Base-by-base conservation (phyloP, 1,284 basidiomycete species). In the Laetiporus sulphureus region DNA sequence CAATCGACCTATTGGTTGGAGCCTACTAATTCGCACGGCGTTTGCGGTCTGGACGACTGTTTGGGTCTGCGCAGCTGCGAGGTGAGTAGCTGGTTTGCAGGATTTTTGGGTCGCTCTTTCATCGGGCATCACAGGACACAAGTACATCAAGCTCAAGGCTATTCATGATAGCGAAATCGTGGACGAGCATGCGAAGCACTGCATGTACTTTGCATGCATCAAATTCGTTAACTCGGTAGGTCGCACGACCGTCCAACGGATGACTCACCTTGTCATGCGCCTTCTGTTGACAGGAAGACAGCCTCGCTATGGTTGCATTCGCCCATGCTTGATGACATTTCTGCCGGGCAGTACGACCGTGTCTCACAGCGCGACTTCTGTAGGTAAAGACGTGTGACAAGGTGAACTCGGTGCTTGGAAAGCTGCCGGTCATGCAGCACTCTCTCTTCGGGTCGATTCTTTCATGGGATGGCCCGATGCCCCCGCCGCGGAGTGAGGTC, bases 31-130 rank as follows among this genome's bases (percentile, higher is more conserved):
- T 96, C 92, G 6, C 95, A 98, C 62, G 95, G 95, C 1, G 96
- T 98, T 0, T 99, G 95, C 91, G 96, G 96, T 1, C 68, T 99
- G 39, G 95, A 99, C 58, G 95, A 99, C 59, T 99, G 98, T 95
- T 87, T 63, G 93, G 93, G 3, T 78, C 86, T 1, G 87, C 86
- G 0, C 91, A 95, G 58, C 67, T 96, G 41, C 71, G 75, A 65
- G 83, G 87, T 79, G 48, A 11, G 66, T 54, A 15, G 5, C 5
- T n/a, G n/a, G n/a, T n/a, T n/a, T 32, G 18, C 20, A 20, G 2
- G 13, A 10, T 4, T 6, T n/a, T n/a, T n/a, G n/a, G n/a, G n/a
- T n/a, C n/a, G n/a, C n/a, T n/a, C n/a, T n/a, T 16, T 31, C 18
- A 19, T 15, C 13, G 10, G 13, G 22, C 41, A 12, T 40, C n/a